These are phyloP conservation scores for Epichloe sp. DNA, from an alignment of 2,329 filamentous ascomycete genomes.

Conservation along the genomic window DNA sequence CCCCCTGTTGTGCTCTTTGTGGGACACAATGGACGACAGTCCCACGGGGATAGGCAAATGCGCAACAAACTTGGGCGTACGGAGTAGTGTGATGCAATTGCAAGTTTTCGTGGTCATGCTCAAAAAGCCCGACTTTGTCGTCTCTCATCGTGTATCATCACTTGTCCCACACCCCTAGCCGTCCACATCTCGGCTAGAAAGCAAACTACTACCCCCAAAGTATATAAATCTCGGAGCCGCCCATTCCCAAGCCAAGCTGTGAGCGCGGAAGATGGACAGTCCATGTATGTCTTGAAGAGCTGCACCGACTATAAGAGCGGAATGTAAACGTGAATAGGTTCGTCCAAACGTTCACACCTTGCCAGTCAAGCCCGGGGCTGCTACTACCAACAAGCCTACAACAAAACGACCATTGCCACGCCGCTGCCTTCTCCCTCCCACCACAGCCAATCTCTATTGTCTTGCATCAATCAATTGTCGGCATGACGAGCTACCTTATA, in stretches of 20 bases:
- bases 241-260: not conserved
- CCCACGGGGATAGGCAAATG: not conserved
- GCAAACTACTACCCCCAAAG: not conserved
- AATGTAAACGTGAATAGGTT: not conserved
- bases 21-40: not conserved
- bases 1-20: not conserved
- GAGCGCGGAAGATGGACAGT: not conserved
- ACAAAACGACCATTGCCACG: too few relatives aligned
- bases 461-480: not conserved
- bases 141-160: not conserved
- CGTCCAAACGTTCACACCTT: not conserved
- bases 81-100: not conserved
- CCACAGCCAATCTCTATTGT: too few relatives aligned
- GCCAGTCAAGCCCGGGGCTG: not conserved
- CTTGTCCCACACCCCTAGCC: not conserved
- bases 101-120: not conserved
- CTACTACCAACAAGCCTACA: too few relatives aligned
- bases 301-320: not conserved
- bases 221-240: slow-evolving; percentile 8
- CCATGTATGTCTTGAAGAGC: not conserved
- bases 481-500: slow-evolving; percentile 19
- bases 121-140: not conserved
- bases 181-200: not conserved
- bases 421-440: too few relatives aligned
- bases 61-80: not conserved